Evolutionary conservation across 305 asterid species (phyloP).

Genomic region (Nicotiana rustica): DNA sequence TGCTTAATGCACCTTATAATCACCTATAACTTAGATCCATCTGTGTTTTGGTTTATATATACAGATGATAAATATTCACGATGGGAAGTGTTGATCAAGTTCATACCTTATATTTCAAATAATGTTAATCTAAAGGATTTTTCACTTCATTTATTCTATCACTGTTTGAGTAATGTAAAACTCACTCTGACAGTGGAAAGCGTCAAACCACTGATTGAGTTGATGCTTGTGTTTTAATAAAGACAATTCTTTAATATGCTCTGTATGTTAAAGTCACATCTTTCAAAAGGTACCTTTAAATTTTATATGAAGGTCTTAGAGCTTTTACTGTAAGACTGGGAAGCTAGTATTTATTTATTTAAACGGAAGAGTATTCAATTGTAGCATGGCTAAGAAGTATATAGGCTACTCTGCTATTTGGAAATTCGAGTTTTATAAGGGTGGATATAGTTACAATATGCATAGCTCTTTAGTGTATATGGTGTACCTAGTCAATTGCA

Average conservation of each 20-base stretch:
- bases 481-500: neutral
- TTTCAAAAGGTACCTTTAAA: neutral
- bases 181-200: neutral
- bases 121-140: neutral
- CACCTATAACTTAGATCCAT: neutral
- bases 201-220: neutral
- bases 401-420: neutral
- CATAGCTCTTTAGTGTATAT: neutral
- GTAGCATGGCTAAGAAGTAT: neutral
- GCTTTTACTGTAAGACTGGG: constrained; percentile 12
- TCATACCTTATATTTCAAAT: neutral
- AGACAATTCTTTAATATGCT: constrained; percentile 20
- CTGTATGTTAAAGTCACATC: neutral
- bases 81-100: constrained; percentile 13
- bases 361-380: neutral
- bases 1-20: neutral
- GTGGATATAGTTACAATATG: neutral
- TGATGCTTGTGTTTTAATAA: neutral
- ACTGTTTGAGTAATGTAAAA: neutral
- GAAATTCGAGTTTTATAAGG: neutral
- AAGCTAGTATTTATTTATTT: neutral
- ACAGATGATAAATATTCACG: neutral
- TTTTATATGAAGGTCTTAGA: neutral
- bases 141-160: neutral
- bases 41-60: constrained; percentile 6